These are phyloP conservation scores for Diaporthe destruens DNA, from an alignment of 2,329 filamentous ascomycete species.

Conservation along the genomic window DNA sequence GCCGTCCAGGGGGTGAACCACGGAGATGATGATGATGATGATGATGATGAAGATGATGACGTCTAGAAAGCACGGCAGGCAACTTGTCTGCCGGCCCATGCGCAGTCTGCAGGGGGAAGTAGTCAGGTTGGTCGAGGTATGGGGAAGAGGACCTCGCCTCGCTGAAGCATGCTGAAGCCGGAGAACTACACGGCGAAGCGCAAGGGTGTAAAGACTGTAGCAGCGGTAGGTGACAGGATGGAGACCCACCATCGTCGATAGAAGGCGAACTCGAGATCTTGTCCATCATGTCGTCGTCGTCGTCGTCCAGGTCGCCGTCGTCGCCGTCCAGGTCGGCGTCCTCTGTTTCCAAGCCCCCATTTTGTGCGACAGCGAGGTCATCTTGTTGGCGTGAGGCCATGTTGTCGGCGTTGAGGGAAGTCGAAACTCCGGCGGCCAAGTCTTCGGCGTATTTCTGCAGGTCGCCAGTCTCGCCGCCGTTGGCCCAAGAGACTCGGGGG, in stretches of 20 bases:
- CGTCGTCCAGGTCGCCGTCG: slow-evolving; percentile 78
- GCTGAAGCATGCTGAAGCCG: slow-evolving; percentile 50
- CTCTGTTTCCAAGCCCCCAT: slow-evolving; percentile 66
- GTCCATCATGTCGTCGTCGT: slow-evolving; percentile 98
- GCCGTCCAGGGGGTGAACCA: slow-evolving; percentile 57
- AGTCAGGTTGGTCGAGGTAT: slow-evolving; percentile 55
- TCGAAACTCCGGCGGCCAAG: slow-evolving; percentile 55
- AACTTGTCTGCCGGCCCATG: slow-evolving; percentile 51
- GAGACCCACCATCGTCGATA: slow-evolving; percentile 95
- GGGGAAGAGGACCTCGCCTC: slow-evolving; percentile 58
- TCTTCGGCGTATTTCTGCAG: slow-evolving; percentile 62
- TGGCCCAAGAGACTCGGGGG: slow-evolving; percentile 69
- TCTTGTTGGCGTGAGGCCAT: slow-evolving; percentile 63
- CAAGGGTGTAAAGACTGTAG: slow-evolving; percentile 56
- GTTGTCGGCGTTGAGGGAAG: slow-evolving; percentile 50
- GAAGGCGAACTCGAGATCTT: slow-evolving; percentile 98
- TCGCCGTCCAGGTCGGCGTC: slow-evolving; percentile 76
- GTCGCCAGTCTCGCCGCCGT: slow-evolving; percentile 55
- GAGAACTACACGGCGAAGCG: slow-evolving; percentile 47
- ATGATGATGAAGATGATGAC: slow-evolving; percentile 63
- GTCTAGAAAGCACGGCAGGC: slow-evolving; percentile 46
- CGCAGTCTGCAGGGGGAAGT: slow-evolving; percentile 48
- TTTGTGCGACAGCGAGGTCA: slow-evolving; percentile 70
- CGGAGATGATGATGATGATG: slow-evolving; percentile 65
- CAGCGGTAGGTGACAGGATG: slow-evolving; percentile 57